A percentile compares a stretch with the other conserved stretches of the same genome.
phyloP scores from a whole-genome alignment of 768 basidiomycete species.

The Hysterangium stoloniferum region DNA sequence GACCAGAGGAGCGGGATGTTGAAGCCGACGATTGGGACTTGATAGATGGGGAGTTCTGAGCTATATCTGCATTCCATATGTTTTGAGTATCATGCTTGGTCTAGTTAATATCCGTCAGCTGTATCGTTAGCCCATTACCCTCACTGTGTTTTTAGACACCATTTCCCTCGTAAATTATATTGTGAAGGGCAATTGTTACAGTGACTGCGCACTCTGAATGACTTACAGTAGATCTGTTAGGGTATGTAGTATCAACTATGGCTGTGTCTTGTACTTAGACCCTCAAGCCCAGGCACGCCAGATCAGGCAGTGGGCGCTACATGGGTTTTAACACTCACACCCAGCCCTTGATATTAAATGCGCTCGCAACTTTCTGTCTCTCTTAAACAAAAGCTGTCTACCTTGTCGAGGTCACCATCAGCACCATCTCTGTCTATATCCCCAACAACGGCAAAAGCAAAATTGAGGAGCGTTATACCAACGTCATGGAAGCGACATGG shows the following conservation, averaged over 20 bases:
- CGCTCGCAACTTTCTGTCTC: slow-evolving; percentile 11
- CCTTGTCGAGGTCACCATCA: slow-evolving; percentile 13
- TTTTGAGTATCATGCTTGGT: not conserved
- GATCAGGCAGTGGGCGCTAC: not conserved
- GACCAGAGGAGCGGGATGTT: not conserved
- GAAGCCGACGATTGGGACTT: slow-evolving; percentile 10
- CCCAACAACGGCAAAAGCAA: slow-evolving; percentile 43
- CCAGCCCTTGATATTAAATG: slow-evolving; percentile 1
- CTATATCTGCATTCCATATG: not conserved
- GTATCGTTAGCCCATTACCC: slow-evolving; percentile 2
- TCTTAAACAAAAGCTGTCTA: slow-evolving; percentile 18
- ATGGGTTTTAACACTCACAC: not conserved
- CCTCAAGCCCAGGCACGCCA: not conserved
- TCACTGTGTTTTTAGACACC: not conserved
- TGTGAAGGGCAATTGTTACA: not conserved
- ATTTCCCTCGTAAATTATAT: not conserved
- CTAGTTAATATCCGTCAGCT: too few species aligned
- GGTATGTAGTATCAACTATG: not conserved
- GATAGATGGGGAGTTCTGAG: slow-evolving; percentile 3
- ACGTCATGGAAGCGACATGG: slow-evolving; percentile 14
- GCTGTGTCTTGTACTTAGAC: not conserved
- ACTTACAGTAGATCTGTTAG: not conserved
- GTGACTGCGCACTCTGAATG: not conserved
- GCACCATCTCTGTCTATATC: slow-evolving; percentile 11
- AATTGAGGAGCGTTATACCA: slow-evolving; percentile 26